These are phyloP conservation scores for Nigrospora sphaerica DNA, from an alignment of 2,329 filamentous ascomycete species.

Conservation along the genomic window DNA sequence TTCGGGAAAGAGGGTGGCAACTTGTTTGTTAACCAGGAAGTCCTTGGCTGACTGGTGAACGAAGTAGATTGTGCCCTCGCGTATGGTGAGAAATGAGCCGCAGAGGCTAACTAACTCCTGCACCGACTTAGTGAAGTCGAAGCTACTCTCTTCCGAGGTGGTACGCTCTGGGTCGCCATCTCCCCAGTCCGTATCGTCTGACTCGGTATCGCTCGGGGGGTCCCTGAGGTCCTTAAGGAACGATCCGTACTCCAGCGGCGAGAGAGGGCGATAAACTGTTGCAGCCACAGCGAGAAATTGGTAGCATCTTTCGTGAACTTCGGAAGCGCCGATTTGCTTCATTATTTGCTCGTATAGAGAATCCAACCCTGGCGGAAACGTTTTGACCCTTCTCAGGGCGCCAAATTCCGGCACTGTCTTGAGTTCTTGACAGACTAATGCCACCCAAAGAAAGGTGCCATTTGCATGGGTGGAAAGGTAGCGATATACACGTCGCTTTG, in stretches of 20 bases:
- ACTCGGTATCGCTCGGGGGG: constrained; percentile 1
- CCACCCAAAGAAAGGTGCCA: constrained; percentile 37
- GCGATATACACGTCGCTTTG: neutral
- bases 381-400: neutral
- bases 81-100: constrained; percentile 31
- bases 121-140: neutral
- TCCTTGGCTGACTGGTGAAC: constrained; percentile 38
- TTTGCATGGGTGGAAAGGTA: constrained; percentile 21
- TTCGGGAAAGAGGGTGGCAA: constrained; percentile 19
- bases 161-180: too few relatives aligned
- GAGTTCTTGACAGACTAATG: constrained; percentile 28
- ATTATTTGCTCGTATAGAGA: constrained; percentile 31
- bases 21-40: constrained; percentile 19
- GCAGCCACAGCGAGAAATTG: constrained; percentile 23
- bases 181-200: neutral
- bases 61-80: constrained; percentile 21
- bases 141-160: too few relatives aligned
- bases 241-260: constrained; percentile 22
- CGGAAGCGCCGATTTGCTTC: constrained; percentile 16
- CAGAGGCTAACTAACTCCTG: constrained; percentile 18
- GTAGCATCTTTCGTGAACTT: constrained; percentile 20
- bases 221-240: neutral
- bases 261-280: constrained; percentile 26
- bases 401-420: constrained; percentile 19
- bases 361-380: constrained; percentile 26